These are phyloP conservation scores for Circinella umbellata DNA, from an alignment of 371 early-diverging fungal species.

Conservation along the genomic window DNA sequence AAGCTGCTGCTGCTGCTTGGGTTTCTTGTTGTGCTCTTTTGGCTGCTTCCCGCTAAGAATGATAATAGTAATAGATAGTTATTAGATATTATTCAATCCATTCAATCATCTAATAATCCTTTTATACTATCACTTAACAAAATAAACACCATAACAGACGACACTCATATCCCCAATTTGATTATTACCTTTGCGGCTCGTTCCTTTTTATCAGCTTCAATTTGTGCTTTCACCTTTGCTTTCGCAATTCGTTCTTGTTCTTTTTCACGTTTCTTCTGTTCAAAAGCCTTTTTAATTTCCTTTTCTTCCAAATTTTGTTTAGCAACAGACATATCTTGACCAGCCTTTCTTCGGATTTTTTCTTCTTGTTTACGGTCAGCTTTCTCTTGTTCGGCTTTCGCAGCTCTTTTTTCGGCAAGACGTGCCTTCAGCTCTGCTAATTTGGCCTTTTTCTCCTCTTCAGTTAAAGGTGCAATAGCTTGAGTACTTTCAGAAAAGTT, in stretches of 20 bases:
- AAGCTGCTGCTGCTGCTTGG: slow-evolving; percentile 23
- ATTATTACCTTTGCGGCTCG: slow-evolving; percentile 57
- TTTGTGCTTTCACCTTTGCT: slow-evolving; percentile 81
- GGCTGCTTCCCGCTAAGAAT: slow-evolving; percentile 27
- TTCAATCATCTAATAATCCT: too few relatives aligned
- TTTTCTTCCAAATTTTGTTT: slow-evolving; percentile 74
- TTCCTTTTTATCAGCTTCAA: slow-evolving; percentile 85
- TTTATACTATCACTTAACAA: too few relatives aligned
- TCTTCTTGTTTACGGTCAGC: slow-evolving; percentile 77
- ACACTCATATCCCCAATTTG: too few relatives aligned
- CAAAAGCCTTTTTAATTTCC: slow-evolving; percentile 77
- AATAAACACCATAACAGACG: too few relatives aligned
- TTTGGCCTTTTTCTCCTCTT: slow-evolving; percentile 83
- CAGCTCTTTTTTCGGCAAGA: slow-evolving; percentile 72
- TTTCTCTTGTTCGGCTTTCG: slow-evolving; percentile 65
- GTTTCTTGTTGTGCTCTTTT: slow-evolving; percentile 18
- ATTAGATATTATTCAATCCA: too few relatives aligned
- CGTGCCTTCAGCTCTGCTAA: slow-evolving; percentile 76
- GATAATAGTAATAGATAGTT: too few relatives aligned
- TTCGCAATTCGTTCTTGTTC: slow-evolving; percentile 79
- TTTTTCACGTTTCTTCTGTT: slow-evolving; percentile 78
- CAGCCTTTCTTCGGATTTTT: slow-evolving; percentile 80
- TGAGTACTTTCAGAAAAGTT: slow-evolving; percentile 89
- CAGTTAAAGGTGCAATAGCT: slow-evolving; percentile 84
- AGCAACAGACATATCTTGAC: slow-evolving; percentile 77